Evolutionary conservation across 768 basidiomycete species (phyloP), one percentile per base, ranked within the genome.

Genomic region (Boletellus ananas): DNA sequence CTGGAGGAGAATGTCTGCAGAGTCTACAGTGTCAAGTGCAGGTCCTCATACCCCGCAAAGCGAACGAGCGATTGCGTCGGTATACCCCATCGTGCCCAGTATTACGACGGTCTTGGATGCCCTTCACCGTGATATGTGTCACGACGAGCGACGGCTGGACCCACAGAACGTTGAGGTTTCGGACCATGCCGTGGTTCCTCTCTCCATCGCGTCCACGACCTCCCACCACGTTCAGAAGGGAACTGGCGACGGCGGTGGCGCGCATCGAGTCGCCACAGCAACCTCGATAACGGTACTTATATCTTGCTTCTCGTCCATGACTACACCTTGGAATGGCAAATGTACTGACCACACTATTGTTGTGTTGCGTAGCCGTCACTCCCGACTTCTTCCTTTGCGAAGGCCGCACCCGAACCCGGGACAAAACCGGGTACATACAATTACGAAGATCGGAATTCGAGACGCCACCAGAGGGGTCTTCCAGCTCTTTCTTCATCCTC

Each of bases 201-300:
- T 45, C 18, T 21, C 51, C 9, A 25, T 55, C 34, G 42, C 17
- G 18, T 29, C 47, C 17, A 23, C 51, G 16, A 17, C 50, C 52
- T 46, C 47, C 40, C 54, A 52, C 46, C 37, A 39, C 46, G 51
- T 40, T 54, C 56, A 50, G 37, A 52, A 43, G 49, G 60, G 55
- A 39, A 45, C 42, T 46, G 47, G 51, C 49, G 51, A 56, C 44
- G 18, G 39, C 43, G 45, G 51, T 52, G 63, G 56, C 56, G 58
- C 43, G 47, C 44, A 44, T 58, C 59, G 60, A 56, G 64, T 66
- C 42, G 50, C 40, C 53, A 53, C 47, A 47, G 55, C 58, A 64
- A 64, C 54, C 49, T 57, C 62, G 56, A 58, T 58, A 63, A 60
- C 62, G 65, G 65, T 66, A 65, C 58, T 57, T 60, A 43, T 50